Evolutionary conservation across 352 stramenopile genomes (phyloP).

Genomic region (Aphanomyces cochlioides): DNA sequence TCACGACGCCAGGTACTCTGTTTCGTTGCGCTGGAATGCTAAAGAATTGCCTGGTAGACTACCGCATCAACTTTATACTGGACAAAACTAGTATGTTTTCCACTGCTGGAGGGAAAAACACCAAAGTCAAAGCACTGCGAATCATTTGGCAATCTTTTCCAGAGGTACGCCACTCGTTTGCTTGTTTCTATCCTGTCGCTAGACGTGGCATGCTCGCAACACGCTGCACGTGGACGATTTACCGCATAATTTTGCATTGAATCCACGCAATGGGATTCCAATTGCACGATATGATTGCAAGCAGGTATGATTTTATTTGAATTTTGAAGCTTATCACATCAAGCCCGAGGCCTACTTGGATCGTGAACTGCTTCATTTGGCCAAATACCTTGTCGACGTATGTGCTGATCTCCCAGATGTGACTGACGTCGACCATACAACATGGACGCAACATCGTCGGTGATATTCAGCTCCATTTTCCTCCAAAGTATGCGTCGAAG

Average conservation of each 20-base stretch:
- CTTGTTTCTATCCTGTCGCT: neutral
- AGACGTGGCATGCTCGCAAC: constrained; percentile 50
- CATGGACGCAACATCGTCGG: constrained; percentile 34
- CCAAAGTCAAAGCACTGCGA: constrained; percentile 73
- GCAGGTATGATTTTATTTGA: constrained; percentile 8
- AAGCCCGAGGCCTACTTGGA: neutral
- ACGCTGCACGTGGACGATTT: constrained; percentile 83
- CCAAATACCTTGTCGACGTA: neutral
- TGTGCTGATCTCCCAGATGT: neutral
- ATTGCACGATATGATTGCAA: constrained; percentile 13
- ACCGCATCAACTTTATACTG: constrained; percentile 34
- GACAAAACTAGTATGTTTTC: constrained; percentile 43
- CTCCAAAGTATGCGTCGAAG: neutral
- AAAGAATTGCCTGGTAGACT: constrained; percentile 1
- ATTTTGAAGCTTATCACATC: neutral
- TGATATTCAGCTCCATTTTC: constrained; percentile 1
- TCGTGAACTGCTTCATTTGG: neutral
- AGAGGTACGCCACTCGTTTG: neutral
- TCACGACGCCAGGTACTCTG: constrained; percentile 43
- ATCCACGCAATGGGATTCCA: constrained; percentile 36
- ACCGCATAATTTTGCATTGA: constrained; percentile 65
- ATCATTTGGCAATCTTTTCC: constrained; percentile 75
- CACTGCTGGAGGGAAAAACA: constrained; percentile 36
- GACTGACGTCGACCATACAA: neutral
- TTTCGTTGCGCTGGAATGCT: neutral